Evolutionary conservation across 768 basidiomycete genomes (phyloP), one percentile per base, ranked within the genome.

Genomic region (Calvatia gigantea): DNA sequence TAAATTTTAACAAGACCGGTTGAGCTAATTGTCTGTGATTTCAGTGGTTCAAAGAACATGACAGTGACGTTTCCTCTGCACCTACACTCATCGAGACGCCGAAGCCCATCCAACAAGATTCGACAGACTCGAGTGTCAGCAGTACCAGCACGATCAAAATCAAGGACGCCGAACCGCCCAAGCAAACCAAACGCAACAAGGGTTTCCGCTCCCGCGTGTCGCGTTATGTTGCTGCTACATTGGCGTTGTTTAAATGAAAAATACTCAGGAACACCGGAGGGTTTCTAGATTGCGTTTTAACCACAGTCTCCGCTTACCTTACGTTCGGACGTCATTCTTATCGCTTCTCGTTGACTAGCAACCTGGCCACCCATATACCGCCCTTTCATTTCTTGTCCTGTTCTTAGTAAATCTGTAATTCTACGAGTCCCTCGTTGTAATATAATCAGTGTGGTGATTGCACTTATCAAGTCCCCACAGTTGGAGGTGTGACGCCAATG

Each of bases 1-100:
- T 25, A 21, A 41, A 11, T 35, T n/a, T 45, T 43, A 28, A 12
- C 9, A 37, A 33, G 4, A 46, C 50, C 15, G 37, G 2, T 27
- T 35, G 15, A n/a, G 39, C 35, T 29, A 31, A 17, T 51, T 8
- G 57, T 28, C 29, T 29, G 52, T 51, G 23, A 14, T 43, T 39
- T 3, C 51, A 78, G 76, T 77, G 73, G 73, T 77, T 78, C 61
- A 67, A 67, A 19, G 73, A 73, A 19, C 70, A 74, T 59, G 45
- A 62, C 14, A 33, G 21, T 8, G 50, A 56, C 6, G 37, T 14
- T 2, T 39, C 44, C 6, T 19, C 44, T 19, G 19, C 54, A 3
- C 14, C 42, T 7, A 55, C 52, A n/a, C 25, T 46, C 27, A 47
- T 37, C 27, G 57, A 48, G 23, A 29, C 39, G 27, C 7, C 56